Percentiles rank a stretch among this genome's conserved stretches.
Evolutionary conservation across 1,139 yeast genomes (phyloP).

Genomic region (Blastobotrys petasosporus): DNA sequence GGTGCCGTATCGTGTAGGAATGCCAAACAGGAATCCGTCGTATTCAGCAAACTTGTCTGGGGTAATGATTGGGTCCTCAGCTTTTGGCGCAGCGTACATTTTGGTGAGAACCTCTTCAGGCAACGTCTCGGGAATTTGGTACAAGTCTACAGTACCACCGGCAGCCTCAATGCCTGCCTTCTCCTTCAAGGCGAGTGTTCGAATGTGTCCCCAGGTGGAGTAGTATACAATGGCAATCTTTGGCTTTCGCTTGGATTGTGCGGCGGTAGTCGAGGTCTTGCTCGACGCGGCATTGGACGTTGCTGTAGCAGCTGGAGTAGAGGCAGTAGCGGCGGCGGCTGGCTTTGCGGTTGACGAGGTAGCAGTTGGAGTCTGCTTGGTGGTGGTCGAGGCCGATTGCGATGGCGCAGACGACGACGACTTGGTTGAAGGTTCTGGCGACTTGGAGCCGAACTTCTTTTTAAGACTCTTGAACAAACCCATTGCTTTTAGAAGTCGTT

Average conservation of each 20-base stretch:
- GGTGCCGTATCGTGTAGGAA: conserved; percentile 81
- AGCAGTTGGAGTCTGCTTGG: too few species aligned
- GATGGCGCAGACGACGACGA: too few species aligned
- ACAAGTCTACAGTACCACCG: conserved; percentile 61
- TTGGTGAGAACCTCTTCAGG: conserved; percentile 50
- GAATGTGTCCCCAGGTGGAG: conserved; percentile 77
- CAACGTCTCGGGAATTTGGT: conserved; percentile 77
- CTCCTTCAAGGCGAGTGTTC: conserved; percentile 60
- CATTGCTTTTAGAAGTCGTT: background rate
- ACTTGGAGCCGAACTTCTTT: too few species aligned
- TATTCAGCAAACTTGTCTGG: conserved; percentile 52
- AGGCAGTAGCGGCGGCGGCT: too few species aligned
- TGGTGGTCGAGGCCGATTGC: too few species aligned
- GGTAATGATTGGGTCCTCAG: conserved; percentile 59
- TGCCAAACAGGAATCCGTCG: conserved; percentile 74
- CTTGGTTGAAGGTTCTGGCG: too few species aligned
- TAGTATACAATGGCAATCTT: conserved; percentile 67
- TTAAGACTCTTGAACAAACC: background rate
- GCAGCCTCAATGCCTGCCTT: conserved; percentile 67
- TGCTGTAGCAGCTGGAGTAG: too few species aligned
- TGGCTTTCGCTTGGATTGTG: conserved; percentile 34
- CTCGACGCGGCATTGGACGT: too few species aligned
- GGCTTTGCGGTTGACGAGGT: too few species aligned
- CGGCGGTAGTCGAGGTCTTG: too few species aligned
- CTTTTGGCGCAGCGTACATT: conserved; percentile 64